phyloP scores from a whole-genome alignment of 1,284 basidiomycete species.

The Thecaphora thlaspeos region DNA sequence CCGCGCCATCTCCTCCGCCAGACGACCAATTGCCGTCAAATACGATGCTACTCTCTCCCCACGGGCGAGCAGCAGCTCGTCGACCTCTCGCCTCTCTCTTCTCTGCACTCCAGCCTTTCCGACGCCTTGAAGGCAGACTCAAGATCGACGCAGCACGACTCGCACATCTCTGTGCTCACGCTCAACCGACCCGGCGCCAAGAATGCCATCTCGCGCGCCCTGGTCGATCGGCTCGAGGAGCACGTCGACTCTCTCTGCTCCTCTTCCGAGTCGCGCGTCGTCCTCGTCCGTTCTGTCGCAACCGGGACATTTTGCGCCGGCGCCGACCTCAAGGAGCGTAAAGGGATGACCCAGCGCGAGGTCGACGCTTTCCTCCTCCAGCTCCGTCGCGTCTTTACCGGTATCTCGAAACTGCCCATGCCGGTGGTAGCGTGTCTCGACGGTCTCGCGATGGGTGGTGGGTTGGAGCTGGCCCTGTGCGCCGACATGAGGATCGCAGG shows the following conservation, averaged over 20 bases:
- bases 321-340: conserved; percentile 82
- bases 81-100: no score
- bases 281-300: conserved; percentile 33
- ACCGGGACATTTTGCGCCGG: conserved; percentile 69
- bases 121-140: conserved; percentile 15
- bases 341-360: conserved; percentile 66
- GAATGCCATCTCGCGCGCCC: conserved; percentile 79
- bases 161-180: conserved; percentile 59
- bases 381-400: conserved; percentile 71
- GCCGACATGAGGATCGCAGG: conserved; percentile 83
- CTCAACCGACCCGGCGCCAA: conserved; percentile 80
- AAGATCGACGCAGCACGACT: conserved; percentile 11
- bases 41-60: no score
- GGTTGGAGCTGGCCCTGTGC: conserved; percentile 79
- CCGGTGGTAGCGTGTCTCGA: conserved; percentile 90
- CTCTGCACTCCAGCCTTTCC: no score
- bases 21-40: no score
- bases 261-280: conserved; percentile 21
- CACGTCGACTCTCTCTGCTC: conserved; percentile 63
- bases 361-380: conserved; percentile 77
- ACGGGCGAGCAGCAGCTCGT: no score
- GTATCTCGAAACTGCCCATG: conserved; percentile 75
- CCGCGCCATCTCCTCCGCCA: no score
- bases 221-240: conserved; percentile 70
- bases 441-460: conserved; percentile 87